These are phyloP conservation scores for Entomortierella lignicola DNA, from an alignment of 192 early-diverging fungal genomes.

Conservation along the genomic window DNA sequence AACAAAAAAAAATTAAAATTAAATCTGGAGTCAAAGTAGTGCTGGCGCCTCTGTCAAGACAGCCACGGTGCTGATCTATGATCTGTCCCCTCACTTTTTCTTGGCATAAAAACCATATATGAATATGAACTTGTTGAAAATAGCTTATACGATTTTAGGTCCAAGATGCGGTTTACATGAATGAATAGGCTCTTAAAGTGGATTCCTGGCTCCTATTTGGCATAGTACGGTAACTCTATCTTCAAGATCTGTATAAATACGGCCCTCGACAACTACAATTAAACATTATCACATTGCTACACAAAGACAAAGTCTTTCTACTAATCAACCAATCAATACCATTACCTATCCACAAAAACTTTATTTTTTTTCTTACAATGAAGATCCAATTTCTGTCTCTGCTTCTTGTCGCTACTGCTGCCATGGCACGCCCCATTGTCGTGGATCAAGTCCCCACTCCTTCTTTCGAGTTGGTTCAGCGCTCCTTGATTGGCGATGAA, in stretches of 20 bases:
- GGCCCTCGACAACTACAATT: neutral
- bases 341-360: no score
- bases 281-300: no score
- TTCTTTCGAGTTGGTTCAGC: neutral
- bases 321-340: no score
- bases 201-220: no score
- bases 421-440: constrained; percentile 3
- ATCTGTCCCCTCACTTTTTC: neutral
- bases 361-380: constrained; percentile 8
- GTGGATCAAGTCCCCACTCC: neutral
- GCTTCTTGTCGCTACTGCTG: constrained; percentile 9
- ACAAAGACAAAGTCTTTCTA: no score
- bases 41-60: neutral
- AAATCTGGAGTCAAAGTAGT: no score
- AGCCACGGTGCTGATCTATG: neutral
- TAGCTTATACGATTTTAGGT: no score
- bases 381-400: constrained; percentile 29
- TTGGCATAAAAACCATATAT: neutral
- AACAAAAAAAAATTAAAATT: no score
- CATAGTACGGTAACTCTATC: no score
- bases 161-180: no score
- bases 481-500: constrained; percentile 17
- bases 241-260: neutral
- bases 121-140: no score
- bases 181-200: no score